phyloP scores from a whole-genome alignment of 2,329 filamentous ascomycete genomes.

The Trichophyton equinum region DNA sequence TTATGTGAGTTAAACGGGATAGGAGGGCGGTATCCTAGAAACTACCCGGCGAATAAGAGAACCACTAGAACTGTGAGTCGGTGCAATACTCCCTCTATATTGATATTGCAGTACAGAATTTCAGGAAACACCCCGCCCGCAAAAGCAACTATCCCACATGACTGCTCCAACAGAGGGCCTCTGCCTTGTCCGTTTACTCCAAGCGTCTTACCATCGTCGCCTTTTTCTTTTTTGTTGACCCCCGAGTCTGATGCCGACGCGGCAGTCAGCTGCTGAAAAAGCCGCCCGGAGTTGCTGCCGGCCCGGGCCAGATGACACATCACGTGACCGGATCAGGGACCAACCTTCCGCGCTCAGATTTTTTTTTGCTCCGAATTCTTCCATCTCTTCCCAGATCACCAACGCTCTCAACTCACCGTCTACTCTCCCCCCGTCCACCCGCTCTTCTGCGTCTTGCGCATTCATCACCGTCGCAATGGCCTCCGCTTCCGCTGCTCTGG shows the following conservation, averaged over 20 bases:
- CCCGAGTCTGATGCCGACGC: neutral
- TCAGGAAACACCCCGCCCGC: no score
- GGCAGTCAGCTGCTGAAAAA: no score
- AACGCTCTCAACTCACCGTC: neutral
- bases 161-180: no score
- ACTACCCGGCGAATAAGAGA: no score
- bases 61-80: no score
- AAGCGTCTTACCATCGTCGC: no score
- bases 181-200: no score
- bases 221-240: neutral
- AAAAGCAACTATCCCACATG: no score
- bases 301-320: neutral
- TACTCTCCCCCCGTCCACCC: neutral
- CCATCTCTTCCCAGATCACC: neutral
- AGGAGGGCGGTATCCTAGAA: no score
- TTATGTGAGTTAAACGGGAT: no score
- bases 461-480: slow-evolving; percentile 3
- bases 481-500: slow-evolving; percentile 13
- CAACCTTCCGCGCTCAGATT: slow-evolving; percentile 2
- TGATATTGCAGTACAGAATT: no score
- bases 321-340: neutral
- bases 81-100: no score
- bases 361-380: neutral
- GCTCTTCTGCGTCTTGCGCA: neutral
- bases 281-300: neutral